A percentile compares a stretch with the other conserved stretches of the same genome.
Evolutionary conservation across 805 yeast species (phyloP).

Genomic region (Cyberlindnera xishuangbannaensis): DNA sequence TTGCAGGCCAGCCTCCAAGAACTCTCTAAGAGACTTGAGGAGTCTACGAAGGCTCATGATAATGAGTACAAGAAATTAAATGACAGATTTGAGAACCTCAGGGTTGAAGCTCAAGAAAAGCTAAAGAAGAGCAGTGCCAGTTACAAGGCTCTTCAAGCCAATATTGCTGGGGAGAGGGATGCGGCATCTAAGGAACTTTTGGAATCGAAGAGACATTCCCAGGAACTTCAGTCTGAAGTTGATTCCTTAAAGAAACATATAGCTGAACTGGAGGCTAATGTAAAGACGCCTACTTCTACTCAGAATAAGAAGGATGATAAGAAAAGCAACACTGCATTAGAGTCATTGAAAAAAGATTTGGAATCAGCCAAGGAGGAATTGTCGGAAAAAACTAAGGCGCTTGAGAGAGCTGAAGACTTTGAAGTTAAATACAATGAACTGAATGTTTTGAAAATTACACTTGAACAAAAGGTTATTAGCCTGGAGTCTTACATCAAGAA

Average conservation of each 20-base stretch:
- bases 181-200: slow-evolving; percentile 8
- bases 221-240: slow-evolving; percentile 2
- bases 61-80: slow-evolving; percentile 6
- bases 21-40: slow-evolving; percentile 18
- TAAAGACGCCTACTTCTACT: too few relatives aligned
- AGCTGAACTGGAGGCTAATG: slow-evolving; percentile 10
- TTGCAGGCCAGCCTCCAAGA: slow-evolving; percentile 28
- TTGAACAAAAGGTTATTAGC: not conserved
- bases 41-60: slow-evolving; percentile 1
- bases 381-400: slow-evolving; percentile 14
- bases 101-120: slow-evolving; percentile 26
- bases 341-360: too few relatives aligned
- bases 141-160: slow-evolving; percentile 12
- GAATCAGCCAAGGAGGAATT: too few relatives aligned
- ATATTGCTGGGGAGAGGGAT: slow-evolving; percentile 16
- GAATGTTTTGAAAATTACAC: not conserved
- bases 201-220: slow-evolving; percentile 1
- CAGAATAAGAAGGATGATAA: too few relatives aligned
- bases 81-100: slow-evolving; percentile 20
- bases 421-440: slow-evolving; percentile 32
- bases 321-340: too few relatives aligned
- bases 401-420: slow-evolving; percentile 32
- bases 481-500: slow-evolving; percentile 1
- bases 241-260: slow-evolving; percentile 14
- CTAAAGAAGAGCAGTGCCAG: slow-evolving; percentile 21